Base-by-base conservation (phyloP, 805 yeast species). In the Yarrowia porcina region DNA sequence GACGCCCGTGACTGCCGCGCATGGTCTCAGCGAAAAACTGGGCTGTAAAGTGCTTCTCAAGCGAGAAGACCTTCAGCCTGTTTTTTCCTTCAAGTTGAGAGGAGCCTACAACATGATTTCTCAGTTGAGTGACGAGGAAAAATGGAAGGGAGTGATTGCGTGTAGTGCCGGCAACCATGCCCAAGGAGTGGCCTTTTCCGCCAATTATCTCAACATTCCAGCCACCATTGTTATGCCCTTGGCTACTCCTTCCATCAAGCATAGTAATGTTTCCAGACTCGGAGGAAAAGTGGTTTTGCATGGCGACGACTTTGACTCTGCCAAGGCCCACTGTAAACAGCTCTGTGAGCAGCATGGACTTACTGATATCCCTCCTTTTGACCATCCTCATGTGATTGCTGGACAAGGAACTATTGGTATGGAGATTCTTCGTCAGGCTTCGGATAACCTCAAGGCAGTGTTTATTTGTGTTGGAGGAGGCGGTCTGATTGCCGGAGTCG, bases 91-190 rank as follows among this genome's bases (percentile, higher is more conserved):
- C 82, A 94, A 94, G 76, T 80, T 94, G 65, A 86, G 99, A 73
- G 99, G 99, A 64, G 99, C 99, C 17, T 90, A 92, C 76, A 94
- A 94, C 74, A 91, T 90, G 96, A 88, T 94, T 69, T 96, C 98
- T 35, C 89, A 93, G 69, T 76, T 94, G 56, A 71, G 79, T 15
- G 72, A 76, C 20, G 83, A 81, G 49, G 78, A 86, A 68, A 81
- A 86, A 66, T 69, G 90, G 73, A 79, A 82, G 54, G 99, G 99
- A 69, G 97, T 94, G 63, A 88, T 96, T 72, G 97, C 98, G 0
- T 94, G 98, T 71, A 90, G 97, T 30, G 99, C 99, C 4, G 99
- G 99, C 35, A 94, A 94, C 75, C 99, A 94, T 70, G 99, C 99
- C 1, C 99, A 94, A 73, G 99, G 99, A 68, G 98, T 94, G 13